Evolutionary conservation across 2,329 filamentous ascomycete genomes (phyloP), one percentile per base, ranked within the genome.

Genomic region (Coniochaeta sp.): DNA sequence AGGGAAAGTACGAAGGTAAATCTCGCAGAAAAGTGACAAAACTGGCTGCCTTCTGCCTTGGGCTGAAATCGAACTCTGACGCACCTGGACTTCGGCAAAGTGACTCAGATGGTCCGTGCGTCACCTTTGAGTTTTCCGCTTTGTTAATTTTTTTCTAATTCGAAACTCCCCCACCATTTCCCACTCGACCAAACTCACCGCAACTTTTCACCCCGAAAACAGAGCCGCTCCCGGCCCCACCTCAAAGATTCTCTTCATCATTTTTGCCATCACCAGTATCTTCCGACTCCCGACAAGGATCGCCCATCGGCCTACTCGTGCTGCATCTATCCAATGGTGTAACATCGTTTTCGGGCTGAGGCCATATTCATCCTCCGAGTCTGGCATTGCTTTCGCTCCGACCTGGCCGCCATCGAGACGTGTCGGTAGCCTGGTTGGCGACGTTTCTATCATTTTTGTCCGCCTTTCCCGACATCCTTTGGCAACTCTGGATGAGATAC

Each of bases 211-310:
- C 12, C 2, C 34, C 30, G 10, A 56, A 9, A 6, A 36, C 38
- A 47, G 26, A 26, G 42, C 42, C 6, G 38, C 38, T 17, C 7
- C 22, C 19, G 22, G 55, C 38, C 55, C 38, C 34, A 40, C 38
- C n/a, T n/a, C 34, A 24, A 14, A 30, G 26, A 57, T 57, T 40
- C 22, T 24, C 7, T 57, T 52, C 34, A 57, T 14, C 55, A 24
- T 42, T 57, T 57, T 44, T 44, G 36, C 55, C 55, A 26, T 44
- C 34, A 19, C 55, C 55, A 57, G 34, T 57, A 57, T 57, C 55
- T 19, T 16, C 17, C 47, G 3, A 2, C 2, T 12, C 3, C 17
- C 47, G 3, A 2, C 2, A 9, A 24, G 42, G 19, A 47, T 17
- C 16, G 22, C 47, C n/a, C 47, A 52, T 52, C 47, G 26, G 14